Evolutionary conservation across 805 yeast species (phyloP), one percentile per base, ranked within the genome.

Genomic region (Candida koratica): DNA sequence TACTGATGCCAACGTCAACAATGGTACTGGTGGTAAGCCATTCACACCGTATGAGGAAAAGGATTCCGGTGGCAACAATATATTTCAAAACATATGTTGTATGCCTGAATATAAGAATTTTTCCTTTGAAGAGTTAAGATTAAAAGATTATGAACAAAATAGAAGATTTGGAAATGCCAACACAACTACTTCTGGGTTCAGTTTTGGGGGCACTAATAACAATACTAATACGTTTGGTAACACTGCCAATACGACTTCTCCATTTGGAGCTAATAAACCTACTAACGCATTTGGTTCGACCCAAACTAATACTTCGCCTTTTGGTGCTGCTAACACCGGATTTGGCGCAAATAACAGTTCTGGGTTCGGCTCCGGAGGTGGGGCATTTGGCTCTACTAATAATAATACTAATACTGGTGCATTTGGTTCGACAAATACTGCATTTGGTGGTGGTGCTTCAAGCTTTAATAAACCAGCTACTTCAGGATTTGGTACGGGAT

Each of bases 101-200:
- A 89, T 93, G 97, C 95, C 95, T 4, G 95, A 87, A 58, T 93
- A 90, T 55, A 73, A 73, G 48, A 79, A 79, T 48, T 84, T 60
- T 49, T 84, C 96, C 0, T 75, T 80, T 52, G 97, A 88, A 58
- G 98, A 93, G 56, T 73, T 93, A 58, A 75, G 99, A 54, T 66
- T 74, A 48, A 90, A 83, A 57, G 99, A 93, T 61, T 93, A 93
- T 56, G 77, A 78, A 48, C 84, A 79, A 45, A 77, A 76, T 37
- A 71, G 93, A 52, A 71, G 77, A 42, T 77, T 45, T 44, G 89
- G 85, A 11, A 76, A 65, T 43, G 52, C 51, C 1, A 39, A 55
- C 3, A 32, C 54, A 1, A 44, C 51, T 28, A 59, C 57, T 11
- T 44, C 56, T 25, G 67, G 61, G 5, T 59, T 58, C 51, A 61